phyloP scores from a whole-genome alignment of 306 rosid species.

The Sphenostylis stenocarpa region DNA sequence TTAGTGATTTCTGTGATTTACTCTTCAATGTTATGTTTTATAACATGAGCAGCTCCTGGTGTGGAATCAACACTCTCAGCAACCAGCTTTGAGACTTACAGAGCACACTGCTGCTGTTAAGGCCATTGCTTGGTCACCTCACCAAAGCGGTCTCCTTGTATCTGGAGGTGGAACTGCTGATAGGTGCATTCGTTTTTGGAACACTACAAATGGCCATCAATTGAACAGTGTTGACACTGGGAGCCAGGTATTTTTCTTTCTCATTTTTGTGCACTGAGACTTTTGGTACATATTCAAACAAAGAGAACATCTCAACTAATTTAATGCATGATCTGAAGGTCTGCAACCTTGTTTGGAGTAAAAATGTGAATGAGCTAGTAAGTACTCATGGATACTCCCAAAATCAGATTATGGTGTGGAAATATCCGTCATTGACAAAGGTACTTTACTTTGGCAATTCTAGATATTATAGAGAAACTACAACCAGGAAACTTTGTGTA shows the following conservation, averaged over 20 bases:
- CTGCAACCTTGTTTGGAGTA: slow-evolving; percentile 98
- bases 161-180: slow-evolving; percentile 99
- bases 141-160: slow-evolving; percentile 87
- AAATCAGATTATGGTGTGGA: slow-evolving; percentile 99
- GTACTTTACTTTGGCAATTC: slow-evolving; percentile 51
- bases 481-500: neutral
- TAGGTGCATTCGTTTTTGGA: slow-evolving; percentile 98
- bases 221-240: slow-evolving; percentile 88
- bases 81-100: slow-evolving; percentile 75
- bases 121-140: slow-evolving; percentile 99
- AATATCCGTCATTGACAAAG: slow-evolving; percentile 90
- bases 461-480: neutral
- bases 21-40: slow-evolving; percentile 21
- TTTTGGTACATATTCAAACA: neutral
- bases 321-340: slow-evolving; percentile 53
- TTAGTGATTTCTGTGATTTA: neutral
- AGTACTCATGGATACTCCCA: slow-evolving; percentile 99
- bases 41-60: slow-evolving; percentile 70
- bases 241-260: slow-evolving; percentile 69
- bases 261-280: neutral
- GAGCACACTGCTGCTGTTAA: slow-evolving; percentile 98
- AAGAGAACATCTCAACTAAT: neutral
- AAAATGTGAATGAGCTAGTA: slow-evolving; percentile 92
- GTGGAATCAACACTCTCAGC: slow-evolving; percentile 96
- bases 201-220: slow-evolving; percentile 93